Percentiles rank a stretch among this genome's conserved stretches.
phyloP scores from a whole-genome alignment of 2,329 filamentous ascomycete species.

The Phoma herbarum region DNA sequence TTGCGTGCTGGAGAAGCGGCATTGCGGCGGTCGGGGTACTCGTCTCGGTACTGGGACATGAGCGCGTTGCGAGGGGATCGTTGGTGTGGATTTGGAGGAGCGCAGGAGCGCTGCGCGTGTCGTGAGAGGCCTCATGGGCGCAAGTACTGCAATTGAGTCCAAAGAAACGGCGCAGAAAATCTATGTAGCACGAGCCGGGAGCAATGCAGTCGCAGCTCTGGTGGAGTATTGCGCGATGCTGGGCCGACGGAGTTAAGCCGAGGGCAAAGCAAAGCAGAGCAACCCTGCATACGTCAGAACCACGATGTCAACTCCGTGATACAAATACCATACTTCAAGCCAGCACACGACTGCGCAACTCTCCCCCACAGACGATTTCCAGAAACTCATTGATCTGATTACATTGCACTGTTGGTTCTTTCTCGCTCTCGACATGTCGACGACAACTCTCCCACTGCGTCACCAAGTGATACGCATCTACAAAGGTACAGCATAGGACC shows the following conservation, averaged over 20 bases:
- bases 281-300: conserved; percentile 28
- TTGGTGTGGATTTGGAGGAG: conserved; percentile 9
- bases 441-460: conserved; percentile 63
- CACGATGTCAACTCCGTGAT: conserved; percentile 6
- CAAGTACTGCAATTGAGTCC: neutral
- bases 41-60: conserved; percentile 3
- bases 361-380: neutral
- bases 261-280: conserved; percentile 19
- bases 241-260: conserved; percentile 23
- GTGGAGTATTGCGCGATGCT: conserved; percentile 19
- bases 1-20: conserved; percentile 18
- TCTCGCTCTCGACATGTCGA: neutral
- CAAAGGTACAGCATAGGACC: conserved; percentile 71
- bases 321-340: neutral
- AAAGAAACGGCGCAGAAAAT: neutral
- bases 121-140: conserved; percentile 30
- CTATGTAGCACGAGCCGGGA: neutral
- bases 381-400: no score
- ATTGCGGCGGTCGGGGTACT: conserved; percentile 6
- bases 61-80: conserved; percentile 11
- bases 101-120: conserved; percentile 25
- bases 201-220: neutral
- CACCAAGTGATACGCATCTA: conserved; percentile 85
- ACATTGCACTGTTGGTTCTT: no score
- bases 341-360: neutral